Conservation (phyloP, 768 basidiomycete species). For the Tubosaeta brunneosetosa region DNA sequence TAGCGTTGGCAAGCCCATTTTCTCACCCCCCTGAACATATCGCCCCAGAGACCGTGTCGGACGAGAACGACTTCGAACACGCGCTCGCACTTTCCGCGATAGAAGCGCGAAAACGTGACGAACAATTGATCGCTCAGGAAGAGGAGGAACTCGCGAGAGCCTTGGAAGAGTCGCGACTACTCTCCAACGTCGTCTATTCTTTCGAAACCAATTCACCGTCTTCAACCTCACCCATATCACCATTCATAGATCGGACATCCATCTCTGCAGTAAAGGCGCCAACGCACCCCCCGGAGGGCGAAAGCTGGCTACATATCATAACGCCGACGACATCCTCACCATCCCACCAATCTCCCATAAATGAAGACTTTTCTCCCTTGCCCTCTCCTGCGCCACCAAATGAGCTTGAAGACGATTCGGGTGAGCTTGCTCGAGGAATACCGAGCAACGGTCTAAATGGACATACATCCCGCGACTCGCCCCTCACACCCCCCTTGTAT, state of each 20-base stretch:
- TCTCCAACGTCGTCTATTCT: constrained; percentile 9
- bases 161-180: constrained; percentile 47
- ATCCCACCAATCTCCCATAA: constrained; percentile 10
- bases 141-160: constrained; percentile 66
- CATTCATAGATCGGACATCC: constrained; percentile 15
- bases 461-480: constrained; percentile 1
- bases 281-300: constrained; percentile 20
- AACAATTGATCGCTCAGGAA: constrained; percentile 36
- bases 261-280: constrained; percentile 12
- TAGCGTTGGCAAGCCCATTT: constrained; percentile 11
- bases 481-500: constrained; percentile 22
- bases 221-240: constrained; percentile 3
- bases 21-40: constrained; percentile 3
- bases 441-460: constrained; percentile 5
- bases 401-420: constrained; percentile 3
- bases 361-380: constrained; percentile 28
- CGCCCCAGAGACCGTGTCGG: constrained; percentile 17
- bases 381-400: constrained; percentile 19
- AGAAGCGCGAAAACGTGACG: constrained; percentile 33
- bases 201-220: constrained; percentile 5
- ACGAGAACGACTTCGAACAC: constrained; percentile 44
- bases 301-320: constrained; percentile 31
- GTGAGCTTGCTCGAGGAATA: constrained; percentile 1
- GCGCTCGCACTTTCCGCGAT: constrained; percentile 44
- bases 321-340: constrained; percentile 24